Evolutionary conservation across 2,329 filamentous ascomycete species (phyloP).

Genomic region (Dothideomycetes sp.): DNA sequence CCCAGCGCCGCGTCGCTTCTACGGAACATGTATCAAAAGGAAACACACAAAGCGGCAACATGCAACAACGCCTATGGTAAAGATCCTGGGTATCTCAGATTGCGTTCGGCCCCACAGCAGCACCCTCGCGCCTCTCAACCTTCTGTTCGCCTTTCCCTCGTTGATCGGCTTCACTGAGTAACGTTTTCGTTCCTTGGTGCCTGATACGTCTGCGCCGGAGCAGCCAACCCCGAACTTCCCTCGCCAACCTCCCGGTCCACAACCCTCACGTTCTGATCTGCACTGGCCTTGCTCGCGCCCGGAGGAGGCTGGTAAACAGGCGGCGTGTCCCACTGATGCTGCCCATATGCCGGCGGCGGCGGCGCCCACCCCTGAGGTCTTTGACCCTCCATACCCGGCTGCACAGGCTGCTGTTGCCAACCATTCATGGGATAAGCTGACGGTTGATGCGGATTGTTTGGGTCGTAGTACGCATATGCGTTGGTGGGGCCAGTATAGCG

Average conservation of each 20-base stretch:
- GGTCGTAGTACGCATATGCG: slow-evolving; percentile 11
- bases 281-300: slow-evolving; percentile 10
- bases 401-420: too few species aligned
- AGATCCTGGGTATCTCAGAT: too few species aligned
- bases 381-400: too few species aligned
- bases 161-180: too few species aligned
- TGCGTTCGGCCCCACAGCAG: too few species aligned
- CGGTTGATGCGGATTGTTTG: slow-evolving; percentile 13
- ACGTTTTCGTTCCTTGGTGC: neutral
- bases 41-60: too few species aligned
- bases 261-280: neutral
- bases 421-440: slow-evolving; percentile 13
- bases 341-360: slow-evolving; percentile 24
- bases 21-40: too few species aligned
- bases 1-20: too few species aligned
- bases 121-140: too few species aligned
- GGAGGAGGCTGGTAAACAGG: slow-evolving; percentile 24
- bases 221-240: too few species aligned
- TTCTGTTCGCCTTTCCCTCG: too few species aligned
- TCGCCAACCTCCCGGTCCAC: neutral
- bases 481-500: slow-evolving; percentile 7
- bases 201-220: neutral
- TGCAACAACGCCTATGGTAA: too few species aligned
- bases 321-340: slow-evolving; percentile 15
- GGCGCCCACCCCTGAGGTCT: slow-evolving; percentile 12